phyloP scores from a whole-genome alignment of 2,329 filamentous ascomycete species.

The Lizonia empirigonia region DNA sequence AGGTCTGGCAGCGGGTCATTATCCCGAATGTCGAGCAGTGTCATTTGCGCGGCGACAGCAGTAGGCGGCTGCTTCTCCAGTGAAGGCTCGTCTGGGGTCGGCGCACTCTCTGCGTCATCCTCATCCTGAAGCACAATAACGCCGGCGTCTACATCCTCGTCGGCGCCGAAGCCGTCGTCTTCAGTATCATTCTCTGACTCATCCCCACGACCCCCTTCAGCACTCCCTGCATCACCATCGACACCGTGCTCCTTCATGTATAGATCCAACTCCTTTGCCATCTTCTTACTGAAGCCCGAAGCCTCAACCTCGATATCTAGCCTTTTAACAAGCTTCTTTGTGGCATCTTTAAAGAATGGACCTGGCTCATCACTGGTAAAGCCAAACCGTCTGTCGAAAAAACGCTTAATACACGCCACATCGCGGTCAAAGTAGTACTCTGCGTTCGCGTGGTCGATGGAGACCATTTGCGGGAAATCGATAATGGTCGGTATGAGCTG shows the following conservation, averaged over 20 bases:
- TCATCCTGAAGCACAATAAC: neutral
- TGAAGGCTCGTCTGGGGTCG: neutral
- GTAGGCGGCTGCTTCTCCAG: slow-evolving; percentile 10
- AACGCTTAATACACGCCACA: slow-evolving; percentile 92
- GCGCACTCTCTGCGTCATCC: neutral
- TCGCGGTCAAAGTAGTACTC: slow-evolving; percentile 98
- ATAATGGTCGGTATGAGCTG: slow-evolving; percentile 82
- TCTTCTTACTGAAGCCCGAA: slow-evolving; percentile 95
- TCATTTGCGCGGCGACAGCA: slow-evolving; percentile 40
- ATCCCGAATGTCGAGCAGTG: slow-evolving; percentile 46
- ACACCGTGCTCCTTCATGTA: slow-evolving; percentile 79
- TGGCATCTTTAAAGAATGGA: slow-evolving; percentile 83
- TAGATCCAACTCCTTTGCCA: slow-evolving; percentile 89
- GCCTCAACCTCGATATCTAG: slow-evolving; percentile 89
- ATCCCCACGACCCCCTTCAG: slow-evolving; percentile 31
- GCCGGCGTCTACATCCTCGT: slow-evolving; percentile 1
- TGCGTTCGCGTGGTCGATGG: slow-evolving; percentile 89
- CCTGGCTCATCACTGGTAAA: slow-evolving; percentile 83
- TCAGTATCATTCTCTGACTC: slow-evolving; percentile 25
- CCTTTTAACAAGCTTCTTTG: slow-evolving; percentile 71
- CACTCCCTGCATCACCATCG: slow-evolving; percentile 57
- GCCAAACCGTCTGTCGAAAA: slow-evolving; percentile 86
- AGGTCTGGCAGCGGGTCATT: slow-evolving; percentile 43
- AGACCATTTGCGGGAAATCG: slow-evolving; percentile 98
- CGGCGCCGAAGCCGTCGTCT: slow-evolving; percentile 7